phyloP scores from a whole-genome alignment of 768 basidiomycete species.

The Leccinum boreale region DNA sequence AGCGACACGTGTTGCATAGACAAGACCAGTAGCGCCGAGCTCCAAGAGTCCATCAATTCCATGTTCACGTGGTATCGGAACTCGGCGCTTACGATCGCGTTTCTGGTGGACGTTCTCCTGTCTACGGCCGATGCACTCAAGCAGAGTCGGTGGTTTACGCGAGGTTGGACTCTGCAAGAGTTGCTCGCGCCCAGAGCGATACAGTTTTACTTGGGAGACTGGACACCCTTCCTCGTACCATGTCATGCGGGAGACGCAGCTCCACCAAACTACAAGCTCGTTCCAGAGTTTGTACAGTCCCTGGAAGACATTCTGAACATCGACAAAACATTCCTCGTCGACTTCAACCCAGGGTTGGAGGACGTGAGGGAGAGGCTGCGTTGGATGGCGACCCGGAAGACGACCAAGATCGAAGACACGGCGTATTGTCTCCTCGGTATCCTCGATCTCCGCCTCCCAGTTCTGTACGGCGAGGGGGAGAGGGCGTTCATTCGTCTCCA shows the following conservation, averaged over 20 bases:
- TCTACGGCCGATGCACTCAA: constrained; percentile 12
- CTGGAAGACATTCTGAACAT: constrained; percentile 17
- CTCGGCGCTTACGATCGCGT: constrained; percentile 29
- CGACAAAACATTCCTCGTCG: constrained; percentile 18
- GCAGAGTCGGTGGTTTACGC: constrained; percentile 23
- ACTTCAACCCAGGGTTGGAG: constrained; percentile 24
- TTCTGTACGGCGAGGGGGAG: constrained; percentile 25
- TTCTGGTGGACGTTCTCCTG: constrained; percentile 21
- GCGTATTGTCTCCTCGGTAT: constrained; percentile 31
- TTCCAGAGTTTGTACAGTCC: constrained; percentile 18
- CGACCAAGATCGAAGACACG: constrained; percentile 28
- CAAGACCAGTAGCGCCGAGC: constrained; percentile 28
- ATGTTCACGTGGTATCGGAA: constrained; percentile 34
- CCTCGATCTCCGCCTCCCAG: constrained; percentile 27
- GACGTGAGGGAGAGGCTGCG: constrained; percentile 24
- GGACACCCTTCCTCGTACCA: constrained; percentile 16
- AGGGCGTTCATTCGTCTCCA: constrained; percentile 25
- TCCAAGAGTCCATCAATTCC: constrained; percentile 30
- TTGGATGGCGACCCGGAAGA: constrained; percentile 28
- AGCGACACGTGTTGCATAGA: constrained; percentile 32
- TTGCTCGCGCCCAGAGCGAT: constrained; percentile 25
- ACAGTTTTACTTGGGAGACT: constrained; percentile 25
- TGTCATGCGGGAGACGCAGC: background rate
- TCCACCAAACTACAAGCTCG: constrained; percentile 21
- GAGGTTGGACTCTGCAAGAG: constrained; percentile 31